A percentile compares a stretch with the other conserved stretches of the same genome.
Conservation (phyloP, 2,329 filamentous ascomycete genomes). For the Microdochium nivale region DNA sequence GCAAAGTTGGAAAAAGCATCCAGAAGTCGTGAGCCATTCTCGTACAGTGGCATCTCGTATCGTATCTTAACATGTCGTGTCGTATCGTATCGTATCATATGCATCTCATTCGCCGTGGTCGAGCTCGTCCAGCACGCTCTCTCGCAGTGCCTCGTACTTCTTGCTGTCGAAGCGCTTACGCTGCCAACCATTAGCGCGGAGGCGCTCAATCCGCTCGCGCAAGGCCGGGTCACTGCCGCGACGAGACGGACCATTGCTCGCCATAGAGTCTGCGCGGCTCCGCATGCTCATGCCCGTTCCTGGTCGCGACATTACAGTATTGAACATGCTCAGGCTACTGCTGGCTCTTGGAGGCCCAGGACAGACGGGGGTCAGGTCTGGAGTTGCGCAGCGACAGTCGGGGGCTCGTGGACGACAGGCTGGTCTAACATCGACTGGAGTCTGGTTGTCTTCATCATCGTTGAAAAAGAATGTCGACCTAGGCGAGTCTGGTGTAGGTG, state of each 20-base stretch:
- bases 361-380: not conserved
- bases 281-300: not conserved
- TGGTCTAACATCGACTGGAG: too few species aligned
- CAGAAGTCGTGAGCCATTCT: not conserved
- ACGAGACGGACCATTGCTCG: not conserved
- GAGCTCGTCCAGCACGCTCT: conserved; percentile 43
- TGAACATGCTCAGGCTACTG: not conserved
- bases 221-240: conserved; percentile 13
- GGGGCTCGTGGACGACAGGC: not conserved
- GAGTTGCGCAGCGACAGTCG: not conserved
- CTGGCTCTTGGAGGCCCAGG: not conserved
- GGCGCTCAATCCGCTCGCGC: conserved; percentile 41
- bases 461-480: not conserved
- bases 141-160: conserved; percentile 43
- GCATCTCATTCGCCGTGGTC: conserved; percentile 8
- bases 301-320: not conserved
- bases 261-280: not conserved
- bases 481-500: not conserved
- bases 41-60: not conserved
- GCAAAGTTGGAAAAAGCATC: not conserved
- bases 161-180: conserved; percentile 44
- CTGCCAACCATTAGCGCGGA: conserved; percentile 46
- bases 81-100: not conserved
- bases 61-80: not conserved
- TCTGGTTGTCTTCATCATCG: not conserved